Conservation (phyloP, 176 grass and related monocot species). For the Carex parvula region DNA sequence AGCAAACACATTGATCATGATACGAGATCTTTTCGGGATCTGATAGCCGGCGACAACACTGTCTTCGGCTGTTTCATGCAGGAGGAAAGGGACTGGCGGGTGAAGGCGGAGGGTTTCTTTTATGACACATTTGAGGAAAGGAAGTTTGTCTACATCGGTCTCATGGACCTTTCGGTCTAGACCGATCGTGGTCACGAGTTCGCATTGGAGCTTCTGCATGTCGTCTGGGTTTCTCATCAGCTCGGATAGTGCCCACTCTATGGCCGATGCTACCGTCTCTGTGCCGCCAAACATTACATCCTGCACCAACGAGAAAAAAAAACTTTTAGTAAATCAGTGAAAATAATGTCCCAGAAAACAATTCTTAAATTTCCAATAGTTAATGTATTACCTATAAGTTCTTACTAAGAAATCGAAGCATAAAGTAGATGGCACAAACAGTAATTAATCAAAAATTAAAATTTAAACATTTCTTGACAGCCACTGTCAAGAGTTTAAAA, state of each 20-base stretch:
- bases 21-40: slow-evolving; percentile 47
- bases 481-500: too few relatives aligned
- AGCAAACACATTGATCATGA: slow-evolving; percentile 92
- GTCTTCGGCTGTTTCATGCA: slow-evolving; percentile 75
- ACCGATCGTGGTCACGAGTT: slow-evolving; percentile 51
- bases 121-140: slow-evolving; percentile 67
- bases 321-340: not conserved
- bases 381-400: too few relatives aligned
- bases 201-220: slow-evolving; percentile 56
- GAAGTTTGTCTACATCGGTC: slow-evolving; percentile 72
- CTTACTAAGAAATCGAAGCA: too few relatives aligned
- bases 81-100: slow-evolving; percentile 88
- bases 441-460: too few relatives aligned
- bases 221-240: slow-evolving; percentile 78
- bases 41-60: slow-evolving; percentile 62
- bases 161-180: slow-evolving; percentile 53
- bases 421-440: too few relatives aligned
- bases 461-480: too few relatives aligned
- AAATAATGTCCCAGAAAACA: not conserved
- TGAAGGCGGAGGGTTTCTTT: slow-evolving; percentile 96
- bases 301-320: slow-evolving; percentile 20
- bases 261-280: slow-evolving; percentile 85
- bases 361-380: too few relatives aligned
- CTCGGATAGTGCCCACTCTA: slow-evolving; percentile 93
- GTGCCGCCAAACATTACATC: slow-evolving; percentile 98